Percentiles rank a stretch among this genome's conserved stretches.
phyloP scores from a whole-genome alignment of 2,329 filamentous ascomycete species.

The Penicillium sp. region DNA sequence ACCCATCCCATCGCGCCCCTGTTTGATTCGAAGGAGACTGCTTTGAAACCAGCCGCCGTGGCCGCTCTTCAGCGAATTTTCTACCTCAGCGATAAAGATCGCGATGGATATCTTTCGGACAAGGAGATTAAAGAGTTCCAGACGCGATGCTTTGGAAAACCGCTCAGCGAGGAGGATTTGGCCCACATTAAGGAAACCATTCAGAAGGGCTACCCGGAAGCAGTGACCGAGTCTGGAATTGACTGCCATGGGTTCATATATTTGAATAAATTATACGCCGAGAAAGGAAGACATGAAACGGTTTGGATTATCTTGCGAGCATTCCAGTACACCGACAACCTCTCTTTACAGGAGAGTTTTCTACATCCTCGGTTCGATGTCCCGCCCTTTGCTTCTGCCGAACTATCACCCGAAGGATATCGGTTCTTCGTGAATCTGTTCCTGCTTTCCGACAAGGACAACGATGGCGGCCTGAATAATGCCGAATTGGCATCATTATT shows the following conservation, averaged over 20 bases:
- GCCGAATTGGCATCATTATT: slow-evolving; percentile 80
- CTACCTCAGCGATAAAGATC: slow-evolving; percentile 92
- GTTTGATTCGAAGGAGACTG: slow-evolving; percentile 89
- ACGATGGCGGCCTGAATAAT: slow-evolving; percentile 87
- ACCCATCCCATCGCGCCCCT: slow-evolving; percentile 94
- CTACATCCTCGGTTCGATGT: slow-evolving; percentile 92
- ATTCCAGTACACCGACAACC: slow-evolving; percentile 92
- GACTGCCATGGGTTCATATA: slow-evolving; percentile 78
- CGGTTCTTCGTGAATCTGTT: slow-evolving; percentile 97
- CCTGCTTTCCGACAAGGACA: slow-evolving; percentile 91
- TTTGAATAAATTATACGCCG: slow-evolving; percentile 91
- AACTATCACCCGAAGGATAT: slow-evolving; percentile 89
- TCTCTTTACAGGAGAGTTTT: slow-evolving; percentile 86
- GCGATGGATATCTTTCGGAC: slow-evolving; percentile 87
- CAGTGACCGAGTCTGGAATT: slow-evolving; percentile 64
- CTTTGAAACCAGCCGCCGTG: slow-evolving; percentile 81
- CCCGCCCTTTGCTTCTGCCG: slow-evolving; percentile 82
- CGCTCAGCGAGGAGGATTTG: slow-evolving; percentile 71
- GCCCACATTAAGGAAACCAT: slow-evolving; percentile 88
- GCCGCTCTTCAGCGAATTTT: slow-evolving; percentile 85
- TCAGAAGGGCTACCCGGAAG: slow-evolving; percentile 58
- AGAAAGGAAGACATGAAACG: slow-evolving; percentile 95
- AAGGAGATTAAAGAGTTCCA: slow-evolving; percentile 89
- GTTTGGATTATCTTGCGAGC: slow-evolving; percentile 96
- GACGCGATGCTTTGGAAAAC: slow-evolving; percentile 83